Conservation (phyloP, 768 basidiomycete genomes). For the Multifurca ochricompacta region DNA sequence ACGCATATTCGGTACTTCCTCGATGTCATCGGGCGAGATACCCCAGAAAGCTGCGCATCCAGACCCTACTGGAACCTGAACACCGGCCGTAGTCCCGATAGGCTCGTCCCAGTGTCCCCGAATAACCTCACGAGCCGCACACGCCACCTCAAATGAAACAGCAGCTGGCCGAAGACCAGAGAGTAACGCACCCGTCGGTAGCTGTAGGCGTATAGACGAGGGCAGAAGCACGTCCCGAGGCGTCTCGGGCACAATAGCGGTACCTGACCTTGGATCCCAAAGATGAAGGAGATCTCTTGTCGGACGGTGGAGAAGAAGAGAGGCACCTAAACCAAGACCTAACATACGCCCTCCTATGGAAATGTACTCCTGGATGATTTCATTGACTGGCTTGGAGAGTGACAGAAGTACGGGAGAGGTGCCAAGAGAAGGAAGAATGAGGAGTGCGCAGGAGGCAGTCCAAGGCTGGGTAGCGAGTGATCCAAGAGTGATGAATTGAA, state of each 20-base stretch:
- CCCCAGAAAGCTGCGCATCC: conserved; percentile 16
- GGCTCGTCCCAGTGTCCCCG: conserved; percentile 9
- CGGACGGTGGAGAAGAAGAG: conserved; percentile 31
- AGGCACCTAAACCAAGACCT: conserved; percentile 55
- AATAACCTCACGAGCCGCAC: background rate
- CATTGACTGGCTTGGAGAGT: conserved; percentile 31
- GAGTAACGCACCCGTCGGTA: conserved; percentile 3
- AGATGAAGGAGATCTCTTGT: conserved; percentile 29
- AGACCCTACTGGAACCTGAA: conserved; percentile 12
- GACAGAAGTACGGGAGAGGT: conserved; percentile 35
- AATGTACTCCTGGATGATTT: conserved; percentile 50
- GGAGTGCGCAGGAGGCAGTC: conserved; percentile 63
- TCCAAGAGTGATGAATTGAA: conserved; percentile 56
- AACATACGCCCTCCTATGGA: conserved; percentile 64
- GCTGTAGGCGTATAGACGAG: conserved; percentile 7
- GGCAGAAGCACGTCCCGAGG: background rate
- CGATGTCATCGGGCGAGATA: conserved; percentile 1
- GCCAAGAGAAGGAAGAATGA: conserved; percentile 60
- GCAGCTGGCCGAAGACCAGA: conserved; percentile 3
- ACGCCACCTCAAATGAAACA: conserved; percentile 6
- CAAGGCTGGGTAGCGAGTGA: conserved; percentile 66
- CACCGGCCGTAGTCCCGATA: conserved; percentile 4
- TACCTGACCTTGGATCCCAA: conserved; percentile 33
- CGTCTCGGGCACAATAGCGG: conserved; percentile 3
- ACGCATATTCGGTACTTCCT: background rate